Evolutionary conservation across 441 rosid genomes (phyloP).

Genomic region (Raphanus hybrid): DNA sequence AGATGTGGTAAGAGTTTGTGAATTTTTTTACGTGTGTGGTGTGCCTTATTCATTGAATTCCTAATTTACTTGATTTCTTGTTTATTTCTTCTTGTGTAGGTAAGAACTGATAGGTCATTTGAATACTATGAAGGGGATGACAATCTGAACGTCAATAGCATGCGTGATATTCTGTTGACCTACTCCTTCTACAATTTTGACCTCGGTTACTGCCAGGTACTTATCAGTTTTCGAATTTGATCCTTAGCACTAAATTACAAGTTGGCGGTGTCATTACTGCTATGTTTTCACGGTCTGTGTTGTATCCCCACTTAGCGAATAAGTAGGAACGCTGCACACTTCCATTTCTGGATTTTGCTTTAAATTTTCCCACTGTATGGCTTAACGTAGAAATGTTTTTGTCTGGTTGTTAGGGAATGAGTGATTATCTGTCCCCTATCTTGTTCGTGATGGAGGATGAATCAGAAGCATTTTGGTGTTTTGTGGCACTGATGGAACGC

Average conservation of each 20-base stretch:
- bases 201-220: slow-evolving; percentile 99
- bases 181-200: slow-evolving; percentile 98
- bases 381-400: neutral
- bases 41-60: slow-evolving; percentile 2
- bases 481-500: slow-evolving; percentile 90
- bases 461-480: slow-evolving; percentile 97
- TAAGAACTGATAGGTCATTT: slow-evolving; percentile 90
- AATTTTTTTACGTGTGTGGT: neutral
- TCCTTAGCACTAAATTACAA: slow-evolving; percentile 3
- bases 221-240: no score
- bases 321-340: slow-evolving; percentile 10
- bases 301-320: neutral
- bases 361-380: slow-evolving; percentile 7
- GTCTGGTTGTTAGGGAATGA: slow-evolving; percentile 80
- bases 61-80: slow-evolving; percentile 1
- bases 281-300: neutral
- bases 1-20: slow-evolving; percentile 78
- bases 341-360: slow-evolving; percentile 17
- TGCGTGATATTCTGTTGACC: slow-evolving; percentile 87
- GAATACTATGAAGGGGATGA: slow-evolving; percentile 92
- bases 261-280: slow-evolving; percentile 19
- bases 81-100: slow-evolving; percentile 54
- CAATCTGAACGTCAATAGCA: slow-evolving; percentile 76
- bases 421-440: slow-evolving; percentile 91
- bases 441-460: slow-evolving; percentile 90